Evolutionary conservation across 164 flowering plant genomes (phyloP), one percentile per base, ranked within the genome.

Genomic region (Magnolia changhungtana): DNA sequence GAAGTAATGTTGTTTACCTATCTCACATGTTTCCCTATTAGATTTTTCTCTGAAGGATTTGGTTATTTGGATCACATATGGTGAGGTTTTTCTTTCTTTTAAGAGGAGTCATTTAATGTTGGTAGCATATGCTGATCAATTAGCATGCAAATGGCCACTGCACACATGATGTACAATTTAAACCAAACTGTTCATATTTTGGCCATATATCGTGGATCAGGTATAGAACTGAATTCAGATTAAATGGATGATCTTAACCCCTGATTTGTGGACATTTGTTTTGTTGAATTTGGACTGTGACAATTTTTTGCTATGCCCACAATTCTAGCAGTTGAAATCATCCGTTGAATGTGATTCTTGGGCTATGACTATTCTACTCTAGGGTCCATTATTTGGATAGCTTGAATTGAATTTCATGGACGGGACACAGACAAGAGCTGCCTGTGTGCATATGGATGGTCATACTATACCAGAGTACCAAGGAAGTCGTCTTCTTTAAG

Each of bases 1-100:
- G 94, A 90, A 89, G 94, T 91, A 84, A 73, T 69, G 49, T 14
- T 16, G 16, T 29, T 66, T 55, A 55, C 61, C 19, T 13, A 55
- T 55, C 61, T 8, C 61, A 11, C 13, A 37, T 37, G 45, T 37
- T 37, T 37, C 45, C 45, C 45, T 37, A 16, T 11, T 55, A 16
- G 0, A 55, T 55, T 55, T 55, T 55, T 55, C 3, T 11, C 4
- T 55, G 13, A 8, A 11, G 61, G 61, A 55, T 11, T 55, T 55
- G 18, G 18, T 55, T 55, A 55, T 55, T 16, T 55, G 13, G 61
- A 55, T 55, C 61, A 55, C 18, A 55, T 55, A 55, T 55, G 11
- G 61, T 55, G 61, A 55, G 61, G 61, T 55, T 55, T 55, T 8
- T 55, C 16, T 55, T 55, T 55, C 61, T 55, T 55, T 55, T 55